phyloP scores from a whole-genome alignment of 2,329 filamentous ascomycete species.

The Diplodia intermedia region DNA sequence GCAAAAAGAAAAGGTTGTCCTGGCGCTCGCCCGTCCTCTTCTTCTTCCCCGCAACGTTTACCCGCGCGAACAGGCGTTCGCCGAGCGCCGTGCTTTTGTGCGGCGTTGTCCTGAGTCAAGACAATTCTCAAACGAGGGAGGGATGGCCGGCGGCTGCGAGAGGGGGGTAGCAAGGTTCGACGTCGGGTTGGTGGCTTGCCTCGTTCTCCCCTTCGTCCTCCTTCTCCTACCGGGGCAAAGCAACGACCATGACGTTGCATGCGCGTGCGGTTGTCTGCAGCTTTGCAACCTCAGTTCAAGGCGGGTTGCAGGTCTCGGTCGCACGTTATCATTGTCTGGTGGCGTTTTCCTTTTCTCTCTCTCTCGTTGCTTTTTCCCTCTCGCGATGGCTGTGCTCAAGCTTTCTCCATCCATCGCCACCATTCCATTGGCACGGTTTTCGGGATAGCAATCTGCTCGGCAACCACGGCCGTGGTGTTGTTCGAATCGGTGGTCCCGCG shows the following conservation, averaged over 20 bases:
- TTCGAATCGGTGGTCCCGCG: not conserved
- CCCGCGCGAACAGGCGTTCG: not conserved
- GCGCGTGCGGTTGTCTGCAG: not conserved
- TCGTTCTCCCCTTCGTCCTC: not conserved
- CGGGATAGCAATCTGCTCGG: not conserved
- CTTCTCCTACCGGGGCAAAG: not conserved
- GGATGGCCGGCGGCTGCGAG: not conserved
- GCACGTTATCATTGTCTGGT: not conserved
- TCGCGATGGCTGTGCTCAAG: not conserved
- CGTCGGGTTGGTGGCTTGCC: not conserved
- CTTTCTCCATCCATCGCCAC: not conserved
- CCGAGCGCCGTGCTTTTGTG: not conserved
- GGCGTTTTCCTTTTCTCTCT: not conserved
- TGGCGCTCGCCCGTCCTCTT: not conserved
- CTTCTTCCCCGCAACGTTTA: not conserved
- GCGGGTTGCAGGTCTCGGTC: not conserved
- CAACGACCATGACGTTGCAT: not conserved
- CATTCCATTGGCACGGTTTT: not conserved
- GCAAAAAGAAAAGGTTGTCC: not conserved
- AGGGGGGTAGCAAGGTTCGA: not conserved
- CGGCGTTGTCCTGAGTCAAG: not conserved
- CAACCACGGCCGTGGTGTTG: not conserved
- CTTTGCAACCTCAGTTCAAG: slow-evolving; percentile 1
- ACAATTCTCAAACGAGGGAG: not conserved
- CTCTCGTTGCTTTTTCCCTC: not conserved